Percentiles rank a stretch among this genome's conserved stretches.
Evolutionary conservation across 768 basidiomycete genomes (phyloP).

Genomic region (Galerina marginata): DNA sequence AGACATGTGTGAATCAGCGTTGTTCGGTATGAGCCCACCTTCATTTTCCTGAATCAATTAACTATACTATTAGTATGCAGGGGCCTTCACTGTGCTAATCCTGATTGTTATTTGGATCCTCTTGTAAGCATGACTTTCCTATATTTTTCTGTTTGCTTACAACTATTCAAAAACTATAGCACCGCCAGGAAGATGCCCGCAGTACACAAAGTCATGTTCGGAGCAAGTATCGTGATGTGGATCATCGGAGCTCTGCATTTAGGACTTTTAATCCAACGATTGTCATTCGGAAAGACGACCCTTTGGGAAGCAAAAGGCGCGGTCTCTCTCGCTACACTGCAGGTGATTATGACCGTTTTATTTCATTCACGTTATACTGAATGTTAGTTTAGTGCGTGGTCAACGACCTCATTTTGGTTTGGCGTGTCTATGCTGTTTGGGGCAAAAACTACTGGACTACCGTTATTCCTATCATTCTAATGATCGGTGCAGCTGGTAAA

Average conservation of each 20-base stretch:
- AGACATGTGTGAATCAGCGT: neutral
- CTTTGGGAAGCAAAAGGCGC: slow-evolving; percentile 8
- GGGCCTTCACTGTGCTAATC: neutral
- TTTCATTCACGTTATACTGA: neutral
- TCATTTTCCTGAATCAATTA: neutral
- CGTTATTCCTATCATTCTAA: neutral
- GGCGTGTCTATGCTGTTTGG: slow-evolving; percentile 1
- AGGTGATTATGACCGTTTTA: neutral
- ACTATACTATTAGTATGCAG: neutral
- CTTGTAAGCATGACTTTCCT: neutral
- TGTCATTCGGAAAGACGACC: neutral
- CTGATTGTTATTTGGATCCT: slow-evolving; percentile 2
- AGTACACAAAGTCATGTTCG: neutral
- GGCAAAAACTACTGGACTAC: neutral
- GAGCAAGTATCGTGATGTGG: slow-evolving; percentile 3
- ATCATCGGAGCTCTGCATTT: neutral
- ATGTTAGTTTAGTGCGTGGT: neutral
- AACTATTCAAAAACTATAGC: neutral
- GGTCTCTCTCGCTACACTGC: neutral
- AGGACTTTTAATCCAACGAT: neutral
- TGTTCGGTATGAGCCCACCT: neutral
- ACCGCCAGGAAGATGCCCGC: neutral
- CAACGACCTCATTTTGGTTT: neutral
- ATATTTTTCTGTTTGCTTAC: neutral
- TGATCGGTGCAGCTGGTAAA: neutral